Evolutionary conservation across 306 rosid species (phyloP).

Genomic region (Vicia faba): DNA sequence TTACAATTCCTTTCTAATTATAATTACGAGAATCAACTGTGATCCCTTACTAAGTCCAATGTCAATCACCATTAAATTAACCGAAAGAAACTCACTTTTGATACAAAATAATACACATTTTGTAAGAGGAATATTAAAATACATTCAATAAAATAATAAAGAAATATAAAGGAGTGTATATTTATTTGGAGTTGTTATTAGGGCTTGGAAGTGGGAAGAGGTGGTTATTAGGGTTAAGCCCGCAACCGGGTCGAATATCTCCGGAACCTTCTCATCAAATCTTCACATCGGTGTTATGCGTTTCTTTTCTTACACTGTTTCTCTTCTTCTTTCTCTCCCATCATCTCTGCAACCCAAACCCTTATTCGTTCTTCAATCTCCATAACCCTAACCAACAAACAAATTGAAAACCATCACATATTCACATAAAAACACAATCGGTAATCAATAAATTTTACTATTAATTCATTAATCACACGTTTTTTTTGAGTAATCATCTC

Average conservation of each 20-base stretch:
- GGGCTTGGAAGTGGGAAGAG: background rate
- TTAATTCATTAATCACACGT: background rate
- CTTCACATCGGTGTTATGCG: background rate
- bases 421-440: background rate
- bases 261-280: slow-evolving; percentile 42
- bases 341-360: slow-evolving; percentile 24
- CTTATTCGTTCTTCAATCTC: background rate
- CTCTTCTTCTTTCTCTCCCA: background rate
- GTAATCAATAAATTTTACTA: background rate
- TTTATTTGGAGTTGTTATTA: background rate
- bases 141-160: too few relatives aligned
- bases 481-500: background rate
- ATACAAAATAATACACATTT: too few relatives aligned
- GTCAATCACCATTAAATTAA: too few relatives aligned
- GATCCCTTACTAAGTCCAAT: too few relatives aligned
- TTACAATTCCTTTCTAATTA: too few relatives aligned
- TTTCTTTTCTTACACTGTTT: slow-evolving; percentile 18
- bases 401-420: background rate
- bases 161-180: too few relatives aligned
- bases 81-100: too few relatives aligned
- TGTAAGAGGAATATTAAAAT: too few relatives aligned
- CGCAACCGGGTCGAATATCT: slow-evolving; percentile 33
- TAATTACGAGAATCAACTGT: too few relatives aligned
- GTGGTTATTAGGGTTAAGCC: slow-evolving; percentile 27
- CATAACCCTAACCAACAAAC: too few relatives aligned